phyloP scores from a whole-genome alignment of 2,329 filamentous ascomycete species.

The Xylariomycetidae sp. region DNA sequence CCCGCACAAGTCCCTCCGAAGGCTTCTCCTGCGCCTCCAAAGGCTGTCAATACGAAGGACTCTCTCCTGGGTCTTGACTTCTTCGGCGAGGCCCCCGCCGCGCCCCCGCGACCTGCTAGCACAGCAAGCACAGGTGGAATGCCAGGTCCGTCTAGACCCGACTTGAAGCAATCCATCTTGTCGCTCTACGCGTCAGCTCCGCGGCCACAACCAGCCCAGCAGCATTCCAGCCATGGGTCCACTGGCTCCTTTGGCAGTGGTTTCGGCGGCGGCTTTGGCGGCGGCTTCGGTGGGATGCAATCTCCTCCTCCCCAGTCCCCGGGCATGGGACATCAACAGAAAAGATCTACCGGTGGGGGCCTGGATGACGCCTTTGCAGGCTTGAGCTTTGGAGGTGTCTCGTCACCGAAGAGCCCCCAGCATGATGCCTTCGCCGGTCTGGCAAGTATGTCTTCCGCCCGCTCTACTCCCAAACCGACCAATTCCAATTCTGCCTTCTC shows the following conservation, averaged over 20 bases:
- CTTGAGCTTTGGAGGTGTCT: slow-evolving; percentile 51
- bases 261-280: no score
- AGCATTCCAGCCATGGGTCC: slow-evolving; percentile 48
- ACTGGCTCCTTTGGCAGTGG: slow-evolving; percentile 61
- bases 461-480: slow-evolving; percentile 32
- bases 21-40: slow-evolving; percentile 59
- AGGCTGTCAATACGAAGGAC: slow-evolving; percentile 70
- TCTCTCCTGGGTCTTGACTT: slow-evolving; percentile 91
- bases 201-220: slow-evolving; percentile 59
- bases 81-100: slow-evolving; percentile 64
- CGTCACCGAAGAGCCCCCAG: slow-evolving; percentile 33
- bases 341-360: slow-evolving; percentile 48
- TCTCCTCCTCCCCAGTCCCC: slow-evolving; percentile 54
- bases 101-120: slow-evolving; percentile 77
- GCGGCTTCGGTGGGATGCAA: slow-evolving; percentile 63
- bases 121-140: slow-evolving; percentile 59
- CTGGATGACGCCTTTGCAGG: slow-evolving; percentile 77
- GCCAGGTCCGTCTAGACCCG: slow-evolving; percentile 69
- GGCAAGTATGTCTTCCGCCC: slow-evolving; percentile 30
- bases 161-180: slow-evolving; percentile 94
- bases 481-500: slow-evolving; percentile 32
- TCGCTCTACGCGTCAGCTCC: slow-evolving; percentile 86
- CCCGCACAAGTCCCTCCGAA: slow-evolving; percentile 51
- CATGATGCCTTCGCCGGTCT: slow-evolving; percentile 33
- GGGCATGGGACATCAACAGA: slow-evolving; percentile 40